Evolutionary conservation across 192 early-diverging fungal species (phyloP), one percentile per base, ranked within the genome.

Genomic region (Oehlia diaphana): DNA sequence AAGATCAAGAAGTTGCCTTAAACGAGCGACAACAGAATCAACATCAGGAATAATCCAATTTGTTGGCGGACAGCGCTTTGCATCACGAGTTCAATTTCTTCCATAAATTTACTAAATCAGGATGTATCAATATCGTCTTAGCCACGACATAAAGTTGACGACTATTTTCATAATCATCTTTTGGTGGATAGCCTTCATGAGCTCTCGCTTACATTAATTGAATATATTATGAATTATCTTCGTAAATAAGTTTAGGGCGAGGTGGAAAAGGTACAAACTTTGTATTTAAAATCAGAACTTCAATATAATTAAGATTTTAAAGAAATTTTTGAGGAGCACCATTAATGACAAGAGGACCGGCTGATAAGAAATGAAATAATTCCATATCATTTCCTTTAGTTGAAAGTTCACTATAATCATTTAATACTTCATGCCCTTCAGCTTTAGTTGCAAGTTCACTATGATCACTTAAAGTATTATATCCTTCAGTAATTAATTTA

Each of bases 381-480:
- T 75, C 73, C 73, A 75, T 75, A 21, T 75, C 73, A 63, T 75
- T 75, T n/a, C 73, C 58, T 47, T 31, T 31, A 31, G 26, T 1
- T 31, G 31, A 1, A 31, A 31, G 9, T 2, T 12, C 6, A 21
- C 6, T 19, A 7, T 47, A 12, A 44, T 47, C 0, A 58, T 8
- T 21, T 5, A 53, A 75, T 0, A 7, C 4, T 0, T 62, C 14
- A 49, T 10, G 37, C 0, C 58, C 73, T 37, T 75, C 73, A 9
- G 9, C 26, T 31, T 31, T 31, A 31, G 26, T 31, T 31, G 1
- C 31, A 31, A 31, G 9, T 2, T 12, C 6, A 21, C 6, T 19
- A 7, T 47, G 28, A 44, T 47, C 1, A 58, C 6, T 21, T 5
- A 53, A 75, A 0, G 16, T 19, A 1, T 62, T 28, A 49, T 10